Base-by-base conservation (phyloP, 129 eudicot genomes). In the Dittrichia graveolens region DNA sequence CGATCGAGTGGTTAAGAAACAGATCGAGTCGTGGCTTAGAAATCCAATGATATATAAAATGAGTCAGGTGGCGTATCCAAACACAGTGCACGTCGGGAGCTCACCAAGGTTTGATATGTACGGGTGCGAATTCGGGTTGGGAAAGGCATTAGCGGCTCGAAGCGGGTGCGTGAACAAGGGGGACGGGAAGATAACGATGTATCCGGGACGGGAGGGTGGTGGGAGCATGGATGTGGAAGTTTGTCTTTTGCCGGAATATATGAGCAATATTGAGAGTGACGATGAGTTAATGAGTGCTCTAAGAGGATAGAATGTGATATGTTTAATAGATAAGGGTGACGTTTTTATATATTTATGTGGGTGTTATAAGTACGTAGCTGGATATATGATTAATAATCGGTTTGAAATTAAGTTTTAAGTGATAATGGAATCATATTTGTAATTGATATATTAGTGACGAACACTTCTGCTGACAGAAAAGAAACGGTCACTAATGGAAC, bases 61-160 rank as follows among this genome's bases (percentile, higher is more conserved):
- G 16, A 66, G 76, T 48, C 2, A 59, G 10, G 0, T 72, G 6
- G 4, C 3, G 3, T 41, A 47, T 34, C 40, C 4, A 0, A 71
- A 72, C 49, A 0, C 0, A 18, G 42, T 79, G 16, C 39, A 56
- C 2, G 41, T 78, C 11, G 80, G 77, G 57, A 79, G 83, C 60
- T 85, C 87, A 1, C 82, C 87, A 7, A 38, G 86, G 35, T 79
- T 75, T 47, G 71, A 82, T 18, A 77, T 82, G 73, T 81, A 85
- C n/a, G 84, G 79, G 7, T 71, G 72, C 10, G 84, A 82, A 48
- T 82, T 85, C 10, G 90, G 90, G 59, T 58, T 81, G 76, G 87
- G 90, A 35, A 79, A 65, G 31, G 75, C 90, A 7, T 44, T 85
- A 65, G 90, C 72, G 15, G 80, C 65, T 56, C 42, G 79, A 42